Evolutionary conservation across 108 stramenopile species (phyloP).

Genomic region (Conticribra weissflogii): DNA sequence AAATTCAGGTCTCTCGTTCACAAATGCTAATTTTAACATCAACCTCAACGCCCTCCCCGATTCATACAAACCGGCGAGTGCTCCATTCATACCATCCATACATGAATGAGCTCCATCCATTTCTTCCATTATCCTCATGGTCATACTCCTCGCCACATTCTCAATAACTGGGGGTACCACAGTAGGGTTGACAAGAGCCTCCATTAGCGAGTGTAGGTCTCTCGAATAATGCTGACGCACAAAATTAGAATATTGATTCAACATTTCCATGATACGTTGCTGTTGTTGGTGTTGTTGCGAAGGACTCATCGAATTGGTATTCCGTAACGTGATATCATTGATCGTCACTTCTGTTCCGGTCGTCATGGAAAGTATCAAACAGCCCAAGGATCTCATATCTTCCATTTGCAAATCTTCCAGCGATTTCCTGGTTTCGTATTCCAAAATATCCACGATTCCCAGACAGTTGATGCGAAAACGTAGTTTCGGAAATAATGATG

Average conservation of each 20-base stretch:
- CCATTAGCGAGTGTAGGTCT: constrained; percentile 68
- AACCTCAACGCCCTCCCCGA: constrained; percentile 84
- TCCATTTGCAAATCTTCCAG: constrained; percentile 82
- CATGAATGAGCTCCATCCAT: constrained; percentile 55
- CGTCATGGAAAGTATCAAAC: constrained; percentile 79
- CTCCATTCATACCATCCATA: constrained; percentile 56
- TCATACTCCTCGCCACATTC: constrained; percentile 59
- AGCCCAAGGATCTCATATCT: constrained; percentile 85
- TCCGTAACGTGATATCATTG: constrained; percentile 36
- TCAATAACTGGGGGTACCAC: constrained; percentile 58
- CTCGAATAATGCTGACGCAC: constrained; percentile 80
- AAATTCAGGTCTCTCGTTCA: constrained; percentile 94
- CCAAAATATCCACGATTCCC: constrained; percentile 87
- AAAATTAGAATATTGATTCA: constrained; percentile 46
- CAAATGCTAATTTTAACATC: constrained; percentile 85
- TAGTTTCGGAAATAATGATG: constrained; percentile 42
- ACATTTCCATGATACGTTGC: constrained; percentile 16
- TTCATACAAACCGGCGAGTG: constrained; percentile 86
- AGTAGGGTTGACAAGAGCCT: constrained; percentile 66
- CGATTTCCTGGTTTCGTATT: constrained; percentile 82
- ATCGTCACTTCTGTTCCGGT: constrained; percentile 74
- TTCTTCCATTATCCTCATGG: constrained; percentile 68
- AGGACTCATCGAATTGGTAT: background rate
- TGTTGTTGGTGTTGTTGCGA: constrained; percentile 29
- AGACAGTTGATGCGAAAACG: constrained; percentile 81